Evolutionary conservation across 352 stramenopile genomes (phyloP).

Genomic region (Blastocystis sp.): DNA sequence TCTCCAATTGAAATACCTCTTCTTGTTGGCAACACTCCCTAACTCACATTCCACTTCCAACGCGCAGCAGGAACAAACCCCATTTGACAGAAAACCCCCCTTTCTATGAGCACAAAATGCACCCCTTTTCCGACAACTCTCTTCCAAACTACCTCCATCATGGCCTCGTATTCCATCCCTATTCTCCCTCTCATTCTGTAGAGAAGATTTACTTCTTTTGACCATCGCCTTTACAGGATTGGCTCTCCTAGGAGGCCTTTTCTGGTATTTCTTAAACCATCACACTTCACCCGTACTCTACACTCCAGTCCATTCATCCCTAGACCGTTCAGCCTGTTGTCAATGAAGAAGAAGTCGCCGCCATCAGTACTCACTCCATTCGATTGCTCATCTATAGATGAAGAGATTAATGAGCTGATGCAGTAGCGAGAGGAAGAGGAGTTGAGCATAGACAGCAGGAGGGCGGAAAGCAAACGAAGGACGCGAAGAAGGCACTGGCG

Average conservation of each 20-base stretch:
- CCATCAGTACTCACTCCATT: slow-evolving; percentile 1
- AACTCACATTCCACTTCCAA: too few species aligned
- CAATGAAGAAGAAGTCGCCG: slow-evolving; percentile 18
- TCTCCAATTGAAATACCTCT: too few species aligned
- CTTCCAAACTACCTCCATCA: not conserved
- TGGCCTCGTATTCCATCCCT: not conserved
- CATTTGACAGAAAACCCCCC: too few species aligned
- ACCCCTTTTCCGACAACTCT: not conserved
- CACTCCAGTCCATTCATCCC: not conserved
- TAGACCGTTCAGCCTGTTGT: slow-evolving; percentile 6
- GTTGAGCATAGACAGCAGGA: slow-evolving; percentile 27
- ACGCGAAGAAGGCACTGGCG: slow-evolving; percentile 52
- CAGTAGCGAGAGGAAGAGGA: not conserved
- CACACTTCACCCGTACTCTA: not conserved
- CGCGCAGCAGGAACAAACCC: too few species aligned
- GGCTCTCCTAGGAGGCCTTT: slow-evolving; percentile 11
- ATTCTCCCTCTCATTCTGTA: not conserved
- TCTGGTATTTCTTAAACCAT: slow-evolving; percentile 37
- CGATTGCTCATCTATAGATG: not conserved
- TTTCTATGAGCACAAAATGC: too few species aligned
- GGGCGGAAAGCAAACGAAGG: slow-evolving; percentile 7
- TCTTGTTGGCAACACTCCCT: too few species aligned
- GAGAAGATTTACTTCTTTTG: slow-evolving; percentile 39
- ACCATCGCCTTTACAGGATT: slow-evolving; percentile 38
- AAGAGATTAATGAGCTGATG: slow-evolving; percentile 47